Evolutionary conservation across 2,329 filamentous ascomycete species (phyloP).

Genomic region (Phialocephala sp.): DNA sequence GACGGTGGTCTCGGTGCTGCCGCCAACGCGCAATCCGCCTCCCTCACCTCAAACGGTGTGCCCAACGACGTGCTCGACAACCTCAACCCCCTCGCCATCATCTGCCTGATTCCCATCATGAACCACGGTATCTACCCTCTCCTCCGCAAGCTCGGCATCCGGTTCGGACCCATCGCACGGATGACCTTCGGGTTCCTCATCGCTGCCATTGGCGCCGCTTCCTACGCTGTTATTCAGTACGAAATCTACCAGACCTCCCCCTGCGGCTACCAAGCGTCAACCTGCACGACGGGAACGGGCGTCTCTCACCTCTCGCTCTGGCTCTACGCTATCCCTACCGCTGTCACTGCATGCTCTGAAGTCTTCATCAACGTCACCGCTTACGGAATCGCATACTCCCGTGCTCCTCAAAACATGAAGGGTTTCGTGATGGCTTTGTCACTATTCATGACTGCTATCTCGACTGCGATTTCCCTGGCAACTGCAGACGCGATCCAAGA

Average conservation of each 20-base stretch:
- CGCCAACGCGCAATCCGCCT: constrained; percentile 57
- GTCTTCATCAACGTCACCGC: constrained; percentile 64
- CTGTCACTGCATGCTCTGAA: constrained; percentile 59
- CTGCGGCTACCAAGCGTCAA: constrained; percentile 53
- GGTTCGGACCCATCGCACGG: constrained; percentile 76
- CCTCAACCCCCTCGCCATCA: constrained; percentile 75
- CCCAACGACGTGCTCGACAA: constrained; percentile 82
- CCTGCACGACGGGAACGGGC: constrained; percentile 27
- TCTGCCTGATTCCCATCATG: constrained; percentile 75
- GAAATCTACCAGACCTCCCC: constrained; percentile 67
- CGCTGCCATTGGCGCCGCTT: constrained; percentile 63
- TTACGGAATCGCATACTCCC: constrained; percentile 77
- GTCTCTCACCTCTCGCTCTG: constrained; percentile 35
- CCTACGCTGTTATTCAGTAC: constrained; percentile 61
- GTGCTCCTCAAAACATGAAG: constrained; percentile 80
- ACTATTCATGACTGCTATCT: constrained; percentile 71
- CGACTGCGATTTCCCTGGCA: constrained; percentile 29
- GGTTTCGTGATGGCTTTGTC: constrained; percentile 73
- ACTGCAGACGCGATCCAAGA: constrained; percentile 49
- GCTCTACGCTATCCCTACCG: constrained; percentile 47
- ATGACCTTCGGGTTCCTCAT: constrained; percentile 74
- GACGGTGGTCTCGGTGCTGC: constrained; percentile 42
- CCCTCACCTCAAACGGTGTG: constrained; percentile 70
- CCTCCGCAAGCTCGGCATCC: constrained; percentile 65
- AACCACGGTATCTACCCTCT: constrained; percentile 71